Base-by-base conservation (phyloP, 2,329 filamentous ascomycete species). In the Sporothrix brunneoviolacea region DNA sequence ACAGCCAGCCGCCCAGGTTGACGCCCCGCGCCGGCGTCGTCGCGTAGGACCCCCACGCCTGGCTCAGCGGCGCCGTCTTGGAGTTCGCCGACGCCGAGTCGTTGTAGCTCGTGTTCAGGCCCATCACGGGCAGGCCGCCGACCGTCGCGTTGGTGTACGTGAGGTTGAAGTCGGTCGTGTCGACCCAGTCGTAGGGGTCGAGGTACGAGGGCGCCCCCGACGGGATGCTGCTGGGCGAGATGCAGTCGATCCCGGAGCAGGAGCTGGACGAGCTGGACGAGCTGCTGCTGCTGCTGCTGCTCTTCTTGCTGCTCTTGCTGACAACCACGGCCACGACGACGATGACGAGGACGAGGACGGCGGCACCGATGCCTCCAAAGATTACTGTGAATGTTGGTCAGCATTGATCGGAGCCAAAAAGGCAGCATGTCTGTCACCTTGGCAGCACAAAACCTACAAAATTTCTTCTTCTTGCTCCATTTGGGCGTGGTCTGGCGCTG, bases 1-100 rank as follows among this genome's bases (percentile, higher is more conserved):
- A 87, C 2, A 98, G 78, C 93, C 93, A 98, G 12, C 93, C 93
- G 45, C 93, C 93, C 1, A 97, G 65, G 60, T 95, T 97, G 32
- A 97, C 88, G 1, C 93, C 93, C 7, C 91, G 82, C 21, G 94
- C 89, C 2, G 91, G 90, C 49, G 76, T 82, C 19, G 79, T 81
- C 2, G 82, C 79, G 60, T 97, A 98, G 2, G 84, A 72, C 7
- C 82, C 82, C 78, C 91, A 96, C 1, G 74, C 61, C 54, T 91
- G 75, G 58, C 88, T 78, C 7, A 98, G 73, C 1, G 88, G 73
- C 0, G 90, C 87, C 0, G 94, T 89, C 28, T 89, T 82, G 16
- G 80, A 74, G 64, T 97, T 97, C 12, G 91, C 83, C 57, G 75
- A 73, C 3, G 79, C 73, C 21, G 84, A 86, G 67, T 98, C 91